phyloP scores from a whole-genome alignment of 2,329 filamentous ascomycete species.

The Clonostachys solani region DNA sequence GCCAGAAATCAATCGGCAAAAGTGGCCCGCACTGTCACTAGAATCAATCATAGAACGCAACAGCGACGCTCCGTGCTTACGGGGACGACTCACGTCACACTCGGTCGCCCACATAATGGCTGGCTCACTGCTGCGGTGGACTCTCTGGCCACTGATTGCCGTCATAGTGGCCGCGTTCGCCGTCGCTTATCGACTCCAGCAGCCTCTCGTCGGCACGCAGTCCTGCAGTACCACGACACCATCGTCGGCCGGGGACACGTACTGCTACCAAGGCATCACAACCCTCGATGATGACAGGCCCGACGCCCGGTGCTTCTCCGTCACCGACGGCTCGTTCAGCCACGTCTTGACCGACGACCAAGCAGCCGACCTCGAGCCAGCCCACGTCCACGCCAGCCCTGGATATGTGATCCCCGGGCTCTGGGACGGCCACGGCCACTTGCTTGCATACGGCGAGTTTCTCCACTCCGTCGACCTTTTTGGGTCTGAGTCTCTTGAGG shows the following conservation, averaged over 20 bases:
- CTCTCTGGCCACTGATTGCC: no score
- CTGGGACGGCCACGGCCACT: conserved; percentile 68
- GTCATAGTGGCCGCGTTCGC: conserved; percentile 17
- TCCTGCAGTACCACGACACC: conserved; percentile 4
- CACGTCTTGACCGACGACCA: conserved; percentile 27
- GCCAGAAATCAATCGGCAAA: no score
- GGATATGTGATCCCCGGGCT: conserved; percentile 62
- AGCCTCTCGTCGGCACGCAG: conserved; percentile 14
- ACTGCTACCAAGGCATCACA: conserved; percentile 33
- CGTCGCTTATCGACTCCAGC: conserved; percentile 15
- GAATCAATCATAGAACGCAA: no score
- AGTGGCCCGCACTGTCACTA: no score
- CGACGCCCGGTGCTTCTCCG: conserved; percentile 49
- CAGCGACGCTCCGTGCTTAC: no score
- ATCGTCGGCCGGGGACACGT: conserved; percentile 9
- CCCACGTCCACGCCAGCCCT: conserved; percentile 17
- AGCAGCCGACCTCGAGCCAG: conserved; percentile 14
- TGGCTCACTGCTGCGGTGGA: no score
- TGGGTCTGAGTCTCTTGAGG: conserved; percentile 47
- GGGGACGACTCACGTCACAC: no score
- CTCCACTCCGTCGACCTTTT: conserved; percentile 63
- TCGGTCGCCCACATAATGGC: no score
- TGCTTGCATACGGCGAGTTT: conserved; percentile 63
- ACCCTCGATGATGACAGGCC: conserved; percentile 28
- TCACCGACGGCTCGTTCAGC: conserved; percentile 43